Evolutionary conservation across 2,329 filamentous ascomycete species (phyloP).

Genomic region (Neonectria neomacrospora): DNA sequence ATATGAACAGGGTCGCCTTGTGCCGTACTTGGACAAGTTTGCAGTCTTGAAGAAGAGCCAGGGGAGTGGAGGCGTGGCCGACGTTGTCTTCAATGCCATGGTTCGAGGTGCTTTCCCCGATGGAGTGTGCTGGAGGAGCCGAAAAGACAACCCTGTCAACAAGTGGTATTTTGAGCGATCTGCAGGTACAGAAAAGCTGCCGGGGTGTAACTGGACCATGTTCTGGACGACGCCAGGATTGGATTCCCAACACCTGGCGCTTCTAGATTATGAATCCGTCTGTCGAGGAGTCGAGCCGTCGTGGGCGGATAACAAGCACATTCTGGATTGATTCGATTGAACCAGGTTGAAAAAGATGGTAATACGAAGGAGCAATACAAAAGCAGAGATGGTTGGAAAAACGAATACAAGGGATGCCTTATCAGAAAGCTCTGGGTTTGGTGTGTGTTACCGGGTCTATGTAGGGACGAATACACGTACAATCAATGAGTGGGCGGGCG

Average conservation of each 20-base stretch:
- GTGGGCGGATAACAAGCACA: slow-evolving; percentile 69
- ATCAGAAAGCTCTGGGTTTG: background rate
- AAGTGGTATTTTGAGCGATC: slow-evolving; percentile 99
- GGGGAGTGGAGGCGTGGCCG: slow-evolving; percentile 90
- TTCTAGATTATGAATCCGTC: slow-evolving; percentile 79
- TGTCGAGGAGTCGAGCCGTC: slow-evolving; percentile 73
- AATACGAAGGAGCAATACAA: background rate
- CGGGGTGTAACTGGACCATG: slow-evolving; percentile 92
- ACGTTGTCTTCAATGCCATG: slow-evolving; percentile 97
- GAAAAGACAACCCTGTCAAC: slow-evolving; percentile 93
- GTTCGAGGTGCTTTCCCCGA: slow-evolving; percentile 86
- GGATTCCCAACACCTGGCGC: slow-evolving; percentile 63
- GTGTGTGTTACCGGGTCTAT: no score
- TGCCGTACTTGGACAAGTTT: slow-evolving; percentile 98
- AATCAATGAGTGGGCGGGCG: no score
- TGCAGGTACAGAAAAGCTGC: slow-evolving; percentile 82
- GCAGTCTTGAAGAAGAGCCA: slow-evolving; percentile 90
- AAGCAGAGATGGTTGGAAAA: background rate
- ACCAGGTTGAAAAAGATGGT: background rate
- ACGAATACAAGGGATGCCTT: background rate
- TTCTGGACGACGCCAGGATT: slow-evolving; percentile 90
- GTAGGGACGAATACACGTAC: no score
- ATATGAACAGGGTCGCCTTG: slow-evolving; percentile 69
- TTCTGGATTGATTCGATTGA: slow-evolving; percentile 63
- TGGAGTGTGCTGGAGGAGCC: slow-evolving; percentile 92